These are phyloP conservation scores for Fraxinus floribunda DNA, from an alignment of 305 asterid genomes.

Conservation along the genomic window DNA sequence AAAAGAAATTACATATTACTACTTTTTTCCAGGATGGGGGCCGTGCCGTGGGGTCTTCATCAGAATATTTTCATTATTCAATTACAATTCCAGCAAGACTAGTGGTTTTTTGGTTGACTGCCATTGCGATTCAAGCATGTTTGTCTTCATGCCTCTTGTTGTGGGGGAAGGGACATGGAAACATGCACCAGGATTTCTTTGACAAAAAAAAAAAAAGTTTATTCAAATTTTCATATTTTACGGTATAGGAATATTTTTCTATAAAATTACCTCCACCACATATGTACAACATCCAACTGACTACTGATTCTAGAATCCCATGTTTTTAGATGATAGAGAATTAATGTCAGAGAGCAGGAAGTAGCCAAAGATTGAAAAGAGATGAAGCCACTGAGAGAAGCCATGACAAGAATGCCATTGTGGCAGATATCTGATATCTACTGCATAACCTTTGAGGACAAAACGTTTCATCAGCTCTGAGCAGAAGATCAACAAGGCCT, in stretches of 20 bases:
- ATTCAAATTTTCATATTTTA: background rate
- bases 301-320: background rate
- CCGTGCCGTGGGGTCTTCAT: background rate
- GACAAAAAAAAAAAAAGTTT: background rate
- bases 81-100: background rate
- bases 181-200: background rate
- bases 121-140: background rate
- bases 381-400: constrained; percentile 51
- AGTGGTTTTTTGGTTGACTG: background rate
- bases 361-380: constrained; percentile 70
- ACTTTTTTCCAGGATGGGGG: background rate
- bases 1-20: background rate
- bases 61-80: background rate
- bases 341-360: constrained; percentile 46
- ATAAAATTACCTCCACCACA: background rate
- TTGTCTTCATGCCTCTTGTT: background rate
- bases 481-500: constrained; percentile 56
- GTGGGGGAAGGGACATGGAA: background rate
- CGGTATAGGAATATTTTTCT: background rate
- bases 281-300: background rate
- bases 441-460: constrained; percentile 55
- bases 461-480: constrained; percentile 50
- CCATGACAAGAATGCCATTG: constrained; percentile 68
- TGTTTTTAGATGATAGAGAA: constrained; percentile 2
- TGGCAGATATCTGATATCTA: constrained; percentile 60